Evolutionary conservation across 345 rosid genomes (phyloP).

Genomic region (Bruguiera gymnorhiza): DNA sequence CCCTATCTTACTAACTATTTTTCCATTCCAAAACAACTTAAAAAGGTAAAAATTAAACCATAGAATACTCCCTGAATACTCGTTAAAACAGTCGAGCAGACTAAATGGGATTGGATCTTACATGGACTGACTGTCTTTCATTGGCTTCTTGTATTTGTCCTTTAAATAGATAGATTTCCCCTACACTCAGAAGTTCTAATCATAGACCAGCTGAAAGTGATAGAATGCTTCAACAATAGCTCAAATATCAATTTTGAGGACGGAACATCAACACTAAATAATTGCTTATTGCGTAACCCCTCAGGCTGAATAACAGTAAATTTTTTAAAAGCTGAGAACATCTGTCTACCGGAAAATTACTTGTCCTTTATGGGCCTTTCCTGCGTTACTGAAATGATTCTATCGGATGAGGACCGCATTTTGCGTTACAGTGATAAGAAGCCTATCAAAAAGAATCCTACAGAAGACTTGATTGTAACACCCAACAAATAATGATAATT

Average conservation of each 20-base stretch:
- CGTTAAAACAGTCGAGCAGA: too few relatives aligned
- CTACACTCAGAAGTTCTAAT: too few relatives aligned
- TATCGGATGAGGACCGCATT: slow-evolving; percentile 10
- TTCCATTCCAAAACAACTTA: background rate
- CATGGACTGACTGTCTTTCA: background rate
- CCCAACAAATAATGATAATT: slow-evolving; percentile 13
- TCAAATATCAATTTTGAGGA: slow-evolving; percentile 14
- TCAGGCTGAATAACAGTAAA: background rate
- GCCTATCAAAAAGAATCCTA: slow-evolving; percentile 5
- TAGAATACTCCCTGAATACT: too few relatives aligned
- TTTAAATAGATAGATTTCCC: background rate
- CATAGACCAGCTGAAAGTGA: too few relatives aligned
- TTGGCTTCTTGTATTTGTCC: too few relatives aligned
- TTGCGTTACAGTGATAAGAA: slow-evolving; percentile 12
- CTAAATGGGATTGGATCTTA: background rate
- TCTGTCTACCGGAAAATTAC: slow-evolving; percentile 1
- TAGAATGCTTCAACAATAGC: background rate
- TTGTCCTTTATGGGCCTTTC: background rate
- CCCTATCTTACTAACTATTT: background rate
- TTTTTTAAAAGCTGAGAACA: background rate
- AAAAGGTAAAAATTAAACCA: too few relatives aligned
- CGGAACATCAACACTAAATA: slow-evolving; percentile 17
- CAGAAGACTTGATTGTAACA: background rate
- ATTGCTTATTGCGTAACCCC: slow-evolving; percentile 13
- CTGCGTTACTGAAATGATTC: slow-evolving; percentile 5